These are phyloP conservation scores for Sicyos baderoa DNA, from an alignment of 306 rosid species.

Conservation along the genomic window DNA sequence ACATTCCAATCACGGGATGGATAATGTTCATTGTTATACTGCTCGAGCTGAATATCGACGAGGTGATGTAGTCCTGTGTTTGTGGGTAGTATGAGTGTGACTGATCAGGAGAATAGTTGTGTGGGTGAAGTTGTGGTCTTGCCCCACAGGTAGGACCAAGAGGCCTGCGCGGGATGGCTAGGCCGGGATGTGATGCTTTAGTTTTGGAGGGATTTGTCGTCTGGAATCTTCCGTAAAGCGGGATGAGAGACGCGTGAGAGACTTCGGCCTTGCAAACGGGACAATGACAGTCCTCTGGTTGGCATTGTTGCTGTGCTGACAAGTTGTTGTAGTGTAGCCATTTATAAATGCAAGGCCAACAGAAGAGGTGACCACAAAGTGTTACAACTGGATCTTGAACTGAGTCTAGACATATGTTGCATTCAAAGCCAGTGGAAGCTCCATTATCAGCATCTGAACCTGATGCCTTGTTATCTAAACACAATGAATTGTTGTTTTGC, in stretches of 20 bases:
- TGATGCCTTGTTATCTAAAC: constrained; percentile 13
- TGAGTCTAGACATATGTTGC: constrained; percentile 78
- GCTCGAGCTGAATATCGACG: constrained; percentile 30
- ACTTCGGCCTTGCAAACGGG: constrained; percentile 88
- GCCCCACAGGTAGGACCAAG: constrained; percentile 31
- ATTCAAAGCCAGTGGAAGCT: constrained; percentile 52
- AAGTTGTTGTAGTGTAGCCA: constrained; percentile 51
- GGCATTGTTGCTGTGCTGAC: constrained; percentile 28
- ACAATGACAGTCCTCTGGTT: constrained; percentile 35
- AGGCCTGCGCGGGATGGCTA: constrained; percentile 58
- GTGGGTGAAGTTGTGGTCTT: constrained; percentile 30
- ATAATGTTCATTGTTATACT: constrained; percentile 31
- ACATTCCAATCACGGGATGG: constrained; percentile 27
- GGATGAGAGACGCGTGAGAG: constrained; percentile 53
- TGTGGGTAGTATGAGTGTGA: constrained; percentile 25
- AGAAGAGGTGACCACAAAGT: constrained; percentile 91
- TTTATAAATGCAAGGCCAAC: constrained; percentile 96
- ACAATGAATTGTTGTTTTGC: constrained; percentile 26
- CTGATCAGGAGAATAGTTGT: constrained; percentile 20
- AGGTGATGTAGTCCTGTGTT: constrained; percentile 21
- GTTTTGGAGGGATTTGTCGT: constrained; percentile 32
- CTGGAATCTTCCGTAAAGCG: constrained; percentile 61
- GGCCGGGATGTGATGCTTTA: constrained; percentile 33
- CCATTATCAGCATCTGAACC: constrained; percentile 31
- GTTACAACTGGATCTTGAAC: constrained; percentile 90